These are phyloP conservation scores for Fusarium cyanostomum DNA, from an alignment of 2,329 filamentous ascomycete genomes.

Conservation along the genomic window DNA sequence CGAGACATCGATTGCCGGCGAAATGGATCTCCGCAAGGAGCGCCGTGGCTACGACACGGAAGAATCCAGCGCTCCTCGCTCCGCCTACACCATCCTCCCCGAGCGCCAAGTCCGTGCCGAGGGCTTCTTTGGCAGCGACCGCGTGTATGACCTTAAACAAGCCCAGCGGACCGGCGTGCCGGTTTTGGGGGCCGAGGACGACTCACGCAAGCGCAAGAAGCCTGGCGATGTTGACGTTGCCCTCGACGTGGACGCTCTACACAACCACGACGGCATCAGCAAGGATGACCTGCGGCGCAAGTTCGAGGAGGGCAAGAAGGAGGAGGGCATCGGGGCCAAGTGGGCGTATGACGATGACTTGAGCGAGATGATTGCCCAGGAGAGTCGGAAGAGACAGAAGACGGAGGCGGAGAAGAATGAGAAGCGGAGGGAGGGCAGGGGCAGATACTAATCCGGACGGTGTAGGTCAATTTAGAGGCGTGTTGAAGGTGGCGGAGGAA, in stretches of 20 bases:
- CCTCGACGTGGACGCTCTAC: constrained; percentile 84
- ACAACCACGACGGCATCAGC: constrained; percentile 77
- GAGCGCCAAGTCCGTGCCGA: constrained; percentile 86
- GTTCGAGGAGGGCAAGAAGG: constrained; percentile 77
- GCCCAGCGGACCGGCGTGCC: constrained; percentile 65
- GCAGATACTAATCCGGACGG: constrained; percentile 54
- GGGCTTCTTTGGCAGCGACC: constrained; percentile 96
- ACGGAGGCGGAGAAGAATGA: constrained; percentile 81
- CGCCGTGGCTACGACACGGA: constrained; percentile 89
- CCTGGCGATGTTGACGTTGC: constrained; percentile 94
- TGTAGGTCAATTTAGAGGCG: not conserved
- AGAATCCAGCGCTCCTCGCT: constrained; percentile 76
- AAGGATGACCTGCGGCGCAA: constrained; percentile 84
- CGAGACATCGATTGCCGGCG: constrained; percentile 80
- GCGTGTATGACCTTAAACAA: constrained; percentile 84
- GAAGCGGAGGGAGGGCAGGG: constrained; percentile 68
- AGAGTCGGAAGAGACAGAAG: constrained; percentile 90
- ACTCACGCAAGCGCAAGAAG: constrained; percentile 88
- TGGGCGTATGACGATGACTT: constrained; percentile 87
- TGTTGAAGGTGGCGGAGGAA: constrained; percentile 3
- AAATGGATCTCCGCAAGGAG: constrained; percentile 89
- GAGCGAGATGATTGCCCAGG: constrained; percentile 94
- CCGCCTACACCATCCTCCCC: constrained; percentile 88
- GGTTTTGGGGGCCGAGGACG: constrained; percentile 82
- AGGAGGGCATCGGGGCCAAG: constrained; percentile 73